Evolutionary conservation across 192 early-diverging fungal genomes (phyloP), one percentile per base, ranked within the genome.

Genomic region (Lunasporangiospora selenospora): DNA sequence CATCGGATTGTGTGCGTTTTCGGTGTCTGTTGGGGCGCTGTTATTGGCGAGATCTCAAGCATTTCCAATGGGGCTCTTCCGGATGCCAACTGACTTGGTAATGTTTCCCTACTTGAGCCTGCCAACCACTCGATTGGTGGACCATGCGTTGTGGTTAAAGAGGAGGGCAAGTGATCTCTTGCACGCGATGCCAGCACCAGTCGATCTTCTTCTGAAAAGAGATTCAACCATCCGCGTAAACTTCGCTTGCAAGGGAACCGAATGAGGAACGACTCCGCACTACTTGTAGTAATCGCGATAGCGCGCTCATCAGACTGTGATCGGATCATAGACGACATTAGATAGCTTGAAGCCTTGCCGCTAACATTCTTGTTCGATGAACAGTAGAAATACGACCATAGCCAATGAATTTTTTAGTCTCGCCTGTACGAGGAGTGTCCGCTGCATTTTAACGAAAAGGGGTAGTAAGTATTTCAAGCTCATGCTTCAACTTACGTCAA

Each of bases 401-500:
- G 18, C n/a, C n/a, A n/a, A n/a, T n/a, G n/a, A n/a, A n/a, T n/a
- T n/a, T n/a, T n/a, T n/a, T n/a, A n/a, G n/a, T n/a, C n/a, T n/a
- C n/a, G n/a, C n/a, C n/a, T n/a, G n/a, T n/a, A n/a, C n/a, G n/a
- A n/a, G n/a, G n/a, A n/a, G n/a, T n/a, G n/a, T n/a, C n/a, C n/a
- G n/a, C n/a, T n/a, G n/a, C n/a, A n/a, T n/a, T n/a, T n/a, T n/a
- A n/a, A n/a, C n/a, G n/a, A n/a, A n/a, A n/a, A n/a, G n/a, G n/a
- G n/a, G n/a, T n/a, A n/a, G n/a, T n/a, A n/a, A n/a, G n/a, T n/a
- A n/a, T n/a, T n/a, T n/a, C n/a, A n/a, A n/a, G n/a, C n/a, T n/a
- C n/a, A n/a, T n/a, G n/a, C n/a, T n/a, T n/a, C n/a, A 8, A 34
- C 41, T 53, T 60, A 69, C 65, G 48, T 69, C 65, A 1, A 58